Base-by-base conservation (phyloP, 805 yeast species). In the Dipodascus geniculatus region DNA sequence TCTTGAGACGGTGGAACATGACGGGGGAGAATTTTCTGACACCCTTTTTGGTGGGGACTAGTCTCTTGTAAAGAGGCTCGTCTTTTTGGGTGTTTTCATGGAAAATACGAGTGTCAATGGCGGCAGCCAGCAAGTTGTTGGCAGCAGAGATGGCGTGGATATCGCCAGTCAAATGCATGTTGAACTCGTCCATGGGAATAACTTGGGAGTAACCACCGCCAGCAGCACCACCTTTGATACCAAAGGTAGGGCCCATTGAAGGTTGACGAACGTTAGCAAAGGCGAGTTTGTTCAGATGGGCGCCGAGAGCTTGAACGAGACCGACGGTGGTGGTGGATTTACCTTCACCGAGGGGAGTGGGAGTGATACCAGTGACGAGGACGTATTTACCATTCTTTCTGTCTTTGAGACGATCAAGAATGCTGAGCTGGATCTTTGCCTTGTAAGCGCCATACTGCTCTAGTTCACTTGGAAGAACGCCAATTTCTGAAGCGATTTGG, bases 181-280 rank as follows among this genome's bases (percentile, higher is more conserved):
- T 91, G 77, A 91, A 91, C 73, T 91, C 97, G 68, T 91, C 98
- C 97, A 91, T 93, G 50, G 99, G 99, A 63, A 91, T 88, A 48
- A 91, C 97, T 73, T 91, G 98, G 2, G 98, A 78, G 69, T 89
- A 91, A 48, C 98, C 98, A 68, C 98, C 99, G 64, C 99, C 99
- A 14, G 99, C 98, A 53, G 99, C 99, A 70, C 98, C 98, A 67
- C 99, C 99, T 74, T 91, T 91, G 63, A 91, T 90, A 70, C 99
- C 99, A 64, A 91, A 91, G 17, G 98, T 91, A 53, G 99, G 99
- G 48, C 98, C 99, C 96, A 91, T 89, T 11, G 95, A 85, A 23
- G 99, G 98, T 70, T 91, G 99, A 69, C 99, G 83, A 54, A 91
- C 96, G 65, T 87, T 90, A 54, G 98, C 99, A 68, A 91, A 80